phyloP scores from a whole-genome alignment of 805 yeast species.

The Candida michaelii region DNA sequence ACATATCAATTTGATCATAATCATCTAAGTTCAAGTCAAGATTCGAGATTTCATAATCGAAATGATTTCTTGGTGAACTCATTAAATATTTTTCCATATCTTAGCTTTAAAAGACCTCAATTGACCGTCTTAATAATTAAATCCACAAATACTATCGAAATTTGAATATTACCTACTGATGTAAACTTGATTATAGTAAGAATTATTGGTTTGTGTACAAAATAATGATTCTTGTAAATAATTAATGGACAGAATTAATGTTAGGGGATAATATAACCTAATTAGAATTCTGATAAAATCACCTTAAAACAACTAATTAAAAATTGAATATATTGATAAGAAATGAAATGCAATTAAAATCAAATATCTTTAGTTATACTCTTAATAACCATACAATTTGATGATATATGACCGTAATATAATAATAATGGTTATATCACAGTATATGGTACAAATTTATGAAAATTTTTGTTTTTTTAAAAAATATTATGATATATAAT shows the following conservation, averaged over 20 bases:
- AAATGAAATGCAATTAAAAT: constrained; percentile 3
- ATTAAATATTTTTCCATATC: constrained; percentile 17
- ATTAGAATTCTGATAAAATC: neutral
- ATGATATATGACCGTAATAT: neutral
- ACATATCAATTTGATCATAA: constrained; percentile 12
- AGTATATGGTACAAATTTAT: neutral
- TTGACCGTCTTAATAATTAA: no score
- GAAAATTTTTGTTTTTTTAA: neutral
- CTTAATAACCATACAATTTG: neutral
- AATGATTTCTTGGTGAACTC: constrained; percentile 17
- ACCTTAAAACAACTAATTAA: neutral
- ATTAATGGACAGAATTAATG: no score
- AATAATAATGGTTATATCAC: neutral
- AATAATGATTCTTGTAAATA: no score
- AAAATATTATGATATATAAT: no score
- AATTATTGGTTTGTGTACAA: no score
- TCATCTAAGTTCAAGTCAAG: constrained; percentile 10
- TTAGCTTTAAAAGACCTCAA: no score
- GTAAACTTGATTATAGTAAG: no score
- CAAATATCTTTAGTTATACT: neutral
- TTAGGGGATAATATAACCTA: no score
- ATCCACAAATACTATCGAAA: no score
- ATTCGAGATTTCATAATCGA: constrained; percentile 14
- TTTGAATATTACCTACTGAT: no score
- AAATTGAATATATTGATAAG: neutral